These are phyloP conservation scores for Cetradonia linearis DNA, from an alignment of 495 filamentous ascomycete species.

Conservation along the genomic window DNA sequence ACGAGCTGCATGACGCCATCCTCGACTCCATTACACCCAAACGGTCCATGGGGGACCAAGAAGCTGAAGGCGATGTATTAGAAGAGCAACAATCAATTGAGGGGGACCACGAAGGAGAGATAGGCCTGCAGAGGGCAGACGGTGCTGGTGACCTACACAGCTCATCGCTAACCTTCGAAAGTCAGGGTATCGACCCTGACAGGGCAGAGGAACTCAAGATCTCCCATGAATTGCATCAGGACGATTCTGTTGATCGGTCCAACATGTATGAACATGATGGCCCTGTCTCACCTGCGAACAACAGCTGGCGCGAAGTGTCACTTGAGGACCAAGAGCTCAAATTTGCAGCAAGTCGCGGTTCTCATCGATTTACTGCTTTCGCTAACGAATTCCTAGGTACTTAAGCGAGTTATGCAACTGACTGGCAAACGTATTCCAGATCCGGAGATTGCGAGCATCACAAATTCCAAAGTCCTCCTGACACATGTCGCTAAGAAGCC, in stretches of 20 bases:
- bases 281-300: neutral
- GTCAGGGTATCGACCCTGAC: neutral
- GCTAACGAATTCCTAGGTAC: constrained; percentile 40
- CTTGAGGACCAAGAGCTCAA: constrained; percentile 51
- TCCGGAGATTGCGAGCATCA: constrained; percentile 42
- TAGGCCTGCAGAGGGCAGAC: neutral
- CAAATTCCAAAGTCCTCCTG: constrained; percentile 48
- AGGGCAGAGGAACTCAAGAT: neutral
- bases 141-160: neutral
- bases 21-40: constrained; percentile 4
- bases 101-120: neutral
- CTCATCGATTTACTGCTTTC: neutral
- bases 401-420: constrained; percentile 69
- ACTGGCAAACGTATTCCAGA: constrained; percentile 67
- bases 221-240: neutral
- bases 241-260: neutral
- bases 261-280: neutral
- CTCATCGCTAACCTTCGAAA: neutral
- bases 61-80: neutral
- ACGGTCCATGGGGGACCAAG: neutral
- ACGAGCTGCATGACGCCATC: constrained; percentile 1
- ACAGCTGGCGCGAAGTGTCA: constrained; percentile 42
- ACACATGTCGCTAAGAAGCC: constrained; percentile 43
- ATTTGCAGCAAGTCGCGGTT: constrained; percentile 54
- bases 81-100: neutral